These are phyloP conservation scores for Sporothrix curviconia DNA, from an alignment of 2,329 filamentous ascomycete genomes.

Conservation along the genomic window DNA sequence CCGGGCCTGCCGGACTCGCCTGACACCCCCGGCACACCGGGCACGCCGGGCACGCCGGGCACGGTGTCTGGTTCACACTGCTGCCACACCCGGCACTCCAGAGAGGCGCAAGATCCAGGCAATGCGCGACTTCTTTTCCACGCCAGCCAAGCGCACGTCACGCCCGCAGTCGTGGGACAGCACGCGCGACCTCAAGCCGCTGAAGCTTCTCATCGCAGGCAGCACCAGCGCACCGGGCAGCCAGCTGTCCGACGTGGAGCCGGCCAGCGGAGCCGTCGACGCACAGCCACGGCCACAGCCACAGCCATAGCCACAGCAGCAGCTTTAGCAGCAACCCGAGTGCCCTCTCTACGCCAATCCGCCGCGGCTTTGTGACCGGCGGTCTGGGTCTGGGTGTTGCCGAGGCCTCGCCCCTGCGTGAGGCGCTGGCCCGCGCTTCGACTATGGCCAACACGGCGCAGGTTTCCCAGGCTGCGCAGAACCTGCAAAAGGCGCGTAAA, in stretches of 20 bases:
- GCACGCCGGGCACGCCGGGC: not conserved
- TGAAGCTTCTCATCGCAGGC: conserved; percentile 64
- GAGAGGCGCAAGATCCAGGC: not conserved
- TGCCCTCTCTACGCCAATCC: conserved; percentile 3
- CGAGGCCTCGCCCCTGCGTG: conserved; percentile 19
- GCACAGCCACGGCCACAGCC: not conserved
- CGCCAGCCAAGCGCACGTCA: conserved; percentile 32
- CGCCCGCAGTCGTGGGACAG: conserved; percentile 57
- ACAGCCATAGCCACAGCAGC: not conserved
- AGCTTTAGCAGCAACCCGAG: not conserved
- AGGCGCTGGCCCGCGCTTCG: conserved; percentile 17
- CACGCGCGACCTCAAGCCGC: conserved; percentile 66
- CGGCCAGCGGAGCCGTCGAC: conserved; percentile 22
- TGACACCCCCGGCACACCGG: not conserved
- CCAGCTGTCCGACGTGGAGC: conserved; percentile 21
- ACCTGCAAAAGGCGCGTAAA: not conserved
- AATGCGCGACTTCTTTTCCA: conserved; percentile 16
- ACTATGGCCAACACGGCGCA: conserved; percentile 4
- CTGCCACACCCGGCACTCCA: too few relatives aligned
- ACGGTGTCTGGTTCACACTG: not conserved
- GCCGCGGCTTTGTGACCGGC: conserved; percentile 11
- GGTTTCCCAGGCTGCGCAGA: too few relatives aligned
- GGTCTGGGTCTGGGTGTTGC: conserved; percentile 17
- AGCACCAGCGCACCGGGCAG: conserved; percentile 42
- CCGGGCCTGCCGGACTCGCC: not conserved